A percentile compares a stretch with the other conserved stretches of the same genome.
Conservation (phyloP, 192 early-diverging fungal species). For the Coemansia sp. region DNA sequence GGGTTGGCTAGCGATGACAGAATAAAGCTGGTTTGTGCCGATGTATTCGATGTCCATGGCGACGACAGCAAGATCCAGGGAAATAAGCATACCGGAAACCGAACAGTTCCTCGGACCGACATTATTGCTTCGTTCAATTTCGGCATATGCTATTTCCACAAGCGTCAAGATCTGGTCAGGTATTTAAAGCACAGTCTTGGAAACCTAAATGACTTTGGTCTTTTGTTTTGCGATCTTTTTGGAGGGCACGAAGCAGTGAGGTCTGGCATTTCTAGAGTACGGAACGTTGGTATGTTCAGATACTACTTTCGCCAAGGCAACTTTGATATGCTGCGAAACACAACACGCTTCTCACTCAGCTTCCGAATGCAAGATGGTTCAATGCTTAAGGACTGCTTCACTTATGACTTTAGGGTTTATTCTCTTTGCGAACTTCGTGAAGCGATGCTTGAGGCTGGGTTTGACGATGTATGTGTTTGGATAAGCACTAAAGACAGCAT, state of each 20-base stretch:
- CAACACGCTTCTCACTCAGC: constrained; percentile 29
- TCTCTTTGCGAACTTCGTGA: constrained; percentile 50
- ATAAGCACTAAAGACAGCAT: constrained; percentile 9
- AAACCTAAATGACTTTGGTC: constrained; percentile 37
- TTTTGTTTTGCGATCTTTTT: constrained; percentile 54
- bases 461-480: constrained; percentile 44
- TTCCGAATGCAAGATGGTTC: constrained; percentile 54
- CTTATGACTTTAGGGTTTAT: constrained; percentile 51
- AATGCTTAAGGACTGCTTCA: constrained; percentile 41
- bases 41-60: constrained; percentile 20
- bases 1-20: not conserved
- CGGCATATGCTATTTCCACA: constrained; percentile 44
- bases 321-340: constrained; percentile 38
- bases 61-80: not conserved
- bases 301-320: constrained; percentile 49
- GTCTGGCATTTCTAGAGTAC: constrained; percentile 8
- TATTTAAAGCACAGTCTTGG: constrained; percentile 37
- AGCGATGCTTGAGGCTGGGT: constrained; percentile 58
- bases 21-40: constrained; percentile 15
- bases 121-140: constrained; percentile 55
- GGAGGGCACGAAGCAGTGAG: constrained; percentile 32
- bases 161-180: constrained; percentile 34
- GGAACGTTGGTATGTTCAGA: constrained; percentile 22
- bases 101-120: constrained; percentile 34
- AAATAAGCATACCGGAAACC: not conserved